These are phyloP conservation scores for Veloboletus limbatus DNA, from an alignment of 1,284 basidiomycete species.

Conservation along the genomic window DNA sequence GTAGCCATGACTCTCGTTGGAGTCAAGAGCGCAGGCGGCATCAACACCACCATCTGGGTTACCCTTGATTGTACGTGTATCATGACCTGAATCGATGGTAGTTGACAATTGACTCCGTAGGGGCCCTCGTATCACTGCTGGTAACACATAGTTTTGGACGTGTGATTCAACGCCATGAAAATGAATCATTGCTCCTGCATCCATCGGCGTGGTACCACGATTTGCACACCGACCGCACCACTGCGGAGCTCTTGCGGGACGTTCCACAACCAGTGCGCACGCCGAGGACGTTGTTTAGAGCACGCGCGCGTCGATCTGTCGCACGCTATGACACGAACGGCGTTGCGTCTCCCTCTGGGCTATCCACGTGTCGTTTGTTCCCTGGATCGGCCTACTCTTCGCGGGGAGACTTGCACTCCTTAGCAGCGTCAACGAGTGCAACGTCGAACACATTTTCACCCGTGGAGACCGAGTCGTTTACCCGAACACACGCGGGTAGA, in stretches of 20 bases:
- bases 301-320: slow-evolving; percentile 6
- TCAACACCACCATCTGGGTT: slow-evolving; percentile 53
- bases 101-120: slow-evolving; percentile 31
- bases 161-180: slow-evolving; percentile 61
- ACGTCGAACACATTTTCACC: slow-evolving; percentile 13
- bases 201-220: slow-evolving; percentile 43
- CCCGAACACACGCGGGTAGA: not conserved
- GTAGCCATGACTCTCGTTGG: slow-evolving; percentile 52
- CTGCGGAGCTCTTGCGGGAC: slow-evolving; percentile 16
- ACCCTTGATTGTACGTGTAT: slow-evolving; percentile 51
- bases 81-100: not conserved
- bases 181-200: slow-evolving; percentile 53
- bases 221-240: slow-evolving; percentile 16
- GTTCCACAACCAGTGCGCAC: slow-evolving; percentile 3
- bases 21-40: slow-evolving; percentile 42
- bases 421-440: slow-evolving; percentile 12
- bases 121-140: slow-evolving; percentile 56
- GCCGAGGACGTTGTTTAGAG: slow-evolving; percentile 10
- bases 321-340: not conserved
- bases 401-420: slow-evolving; percentile 12
- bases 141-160: slow-evolving; percentile 61
- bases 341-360: not conserved
- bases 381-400: slow-evolving; percentile 7
- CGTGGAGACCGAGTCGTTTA: slow-evolving; percentile 8
- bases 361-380: slow-evolving; percentile 10